Base-by-base conservation (phyloP, 2,329 filamentous ascomycete species). In the Colletotrichum navitas region DNA sequence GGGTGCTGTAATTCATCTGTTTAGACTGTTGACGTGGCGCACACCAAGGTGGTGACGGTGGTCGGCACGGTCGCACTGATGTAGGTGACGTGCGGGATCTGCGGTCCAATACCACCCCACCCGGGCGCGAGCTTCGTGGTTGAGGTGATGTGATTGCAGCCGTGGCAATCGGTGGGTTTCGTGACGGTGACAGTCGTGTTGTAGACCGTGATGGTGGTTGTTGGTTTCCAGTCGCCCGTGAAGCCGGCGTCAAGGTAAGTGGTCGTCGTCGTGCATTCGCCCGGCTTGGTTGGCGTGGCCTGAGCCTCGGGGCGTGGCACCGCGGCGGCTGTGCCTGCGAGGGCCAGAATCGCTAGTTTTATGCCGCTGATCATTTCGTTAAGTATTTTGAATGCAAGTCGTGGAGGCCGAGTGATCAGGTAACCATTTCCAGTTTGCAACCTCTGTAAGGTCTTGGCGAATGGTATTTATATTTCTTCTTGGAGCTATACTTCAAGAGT, bases 21-120 rank as follows among this genome's bases (percentile, higher is more conserved):
- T 41, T 16, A 16, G 34, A 47, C 24, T 16, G 68, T 71, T 21
- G 56, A 51, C 16, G 63, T 68, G 7, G 56, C 63, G 10, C 68
- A 71, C 24, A 39, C 56, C 1, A 39, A 51, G 2, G 43, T 39
- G 2, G 56, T 58, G 24, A 51, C 34, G 0, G 68, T 71, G 8
- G 68, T 63, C 5, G 68, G 63, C 29, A 43, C 29, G 8, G 51
- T 56, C n/a, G 68, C 68, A 24, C 36, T 5, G 26, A 71, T 51
- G 1, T 29, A 58, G 26, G 68, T 24, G 34, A 63, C 58, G 18
- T 71, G 36, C 12, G 24, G 16, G 6, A 68, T 29, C 49, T 49
- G 10, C 6, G 68, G 68, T 10, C 68, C 63, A 8, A 56, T 34
- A 6, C 68, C 68, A 5, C 68, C 68, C 63, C 64, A 71, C 21